Conservation (phyloP, 805 yeast genomes). For the Kuraishia piskuri region DNA sequence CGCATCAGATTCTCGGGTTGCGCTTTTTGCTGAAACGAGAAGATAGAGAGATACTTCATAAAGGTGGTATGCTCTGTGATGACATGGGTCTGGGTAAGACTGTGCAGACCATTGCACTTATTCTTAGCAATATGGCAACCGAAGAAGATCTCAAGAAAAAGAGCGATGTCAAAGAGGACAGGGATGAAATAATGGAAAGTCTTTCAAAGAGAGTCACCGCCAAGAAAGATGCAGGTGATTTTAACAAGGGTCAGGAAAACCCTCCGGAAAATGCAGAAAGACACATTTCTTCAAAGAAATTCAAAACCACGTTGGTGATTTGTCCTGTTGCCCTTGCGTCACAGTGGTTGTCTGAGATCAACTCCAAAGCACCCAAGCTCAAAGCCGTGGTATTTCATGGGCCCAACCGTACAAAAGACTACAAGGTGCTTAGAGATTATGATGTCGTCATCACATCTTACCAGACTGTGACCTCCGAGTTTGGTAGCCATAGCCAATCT, state of each 20-base stretch:
- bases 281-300: constrained; percentile 9
- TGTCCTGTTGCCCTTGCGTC: constrained; percentile 31
- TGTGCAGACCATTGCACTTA: constrained; percentile 63
- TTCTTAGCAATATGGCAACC: constrained; percentile 22
- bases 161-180: background rate
- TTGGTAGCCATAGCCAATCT: constrained; percentile 6
- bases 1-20: constrained; percentile 40
- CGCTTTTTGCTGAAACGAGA: constrained; percentile 33
- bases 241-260: constrained; percentile 1
- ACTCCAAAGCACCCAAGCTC: constrained; percentile 26
- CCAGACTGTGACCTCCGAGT: constrained; percentile 14
- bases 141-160: constrained; percentile 3
- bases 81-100: constrained; percentile 92
- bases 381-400: constrained; percentile 23
- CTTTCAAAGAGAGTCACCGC: background rate
- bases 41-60: constrained; percentile 11
- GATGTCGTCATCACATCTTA: constrained; percentile 29
- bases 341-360: constrained; percentile 33
- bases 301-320: constrained; percentile 28
- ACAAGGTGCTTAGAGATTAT: constrained; percentile 10
- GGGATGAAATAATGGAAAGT: constrained; percentile 1
- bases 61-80: constrained; percentile 69
- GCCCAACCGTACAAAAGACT: constrained; percentile 9
- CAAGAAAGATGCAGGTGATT: background rate
- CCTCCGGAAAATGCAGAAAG: constrained; percentile 1